Conservation (phyloP, 2,329 filamentous ascomycete species). For the Neonectria punicea region DNA sequence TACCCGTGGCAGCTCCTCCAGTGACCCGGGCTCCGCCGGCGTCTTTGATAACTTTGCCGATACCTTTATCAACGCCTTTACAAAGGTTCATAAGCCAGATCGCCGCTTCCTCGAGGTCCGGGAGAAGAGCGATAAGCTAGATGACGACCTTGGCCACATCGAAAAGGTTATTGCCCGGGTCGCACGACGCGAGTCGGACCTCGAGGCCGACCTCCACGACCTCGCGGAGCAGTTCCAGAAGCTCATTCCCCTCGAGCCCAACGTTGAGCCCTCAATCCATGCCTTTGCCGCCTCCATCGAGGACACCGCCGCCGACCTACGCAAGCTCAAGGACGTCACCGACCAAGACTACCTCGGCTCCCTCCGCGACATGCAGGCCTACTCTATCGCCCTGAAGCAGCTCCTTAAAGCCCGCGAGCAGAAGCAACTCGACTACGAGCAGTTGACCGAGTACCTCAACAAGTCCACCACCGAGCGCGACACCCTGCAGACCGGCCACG, state of each 20-base stretch:
- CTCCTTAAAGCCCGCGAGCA: conserved; percentile 94
- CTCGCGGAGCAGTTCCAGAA: conserved; percentile 95
- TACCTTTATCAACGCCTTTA: conserved; percentile 96
- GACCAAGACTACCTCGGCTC: conserved; percentile 96
- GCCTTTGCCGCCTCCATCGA: conserved; percentile 89
- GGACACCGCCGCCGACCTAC: conserved; percentile 82
- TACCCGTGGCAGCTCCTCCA: conserved; percentile 67
- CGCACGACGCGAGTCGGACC: conserved; percentile 84
- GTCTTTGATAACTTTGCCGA: conserved; percentile 97
- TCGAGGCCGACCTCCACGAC: conserved; percentile 89
- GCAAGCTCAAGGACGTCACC: conserved; percentile 85
- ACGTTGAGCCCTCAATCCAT: conserved; percentile 82
- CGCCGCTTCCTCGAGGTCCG: conserved; percentile 93
- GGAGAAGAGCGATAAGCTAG: conserved; percentile 91
- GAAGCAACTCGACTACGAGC: conserved; percentile 98
- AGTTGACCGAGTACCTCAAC: conserved; percentile 92
- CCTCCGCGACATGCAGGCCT: conserved; percentile 94
- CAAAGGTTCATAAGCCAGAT: conserved; percentile 95
- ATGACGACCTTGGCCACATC: conserved; percentile 91
- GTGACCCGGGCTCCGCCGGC: conserved; percentile 65
- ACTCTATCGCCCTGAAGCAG: conserved; percentile 85
- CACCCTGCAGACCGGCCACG: conserved; percentile 72
- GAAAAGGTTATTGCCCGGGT: conserved; percentile 96
- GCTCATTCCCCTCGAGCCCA: conserved; percentile 88
- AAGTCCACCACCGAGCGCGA: conserved; percentile 91